Evolutionary conservation across 2,329 filamentous ascomycete genomes (phyloP).

Genomic region (Exophiala dermatitidis): DNA sequence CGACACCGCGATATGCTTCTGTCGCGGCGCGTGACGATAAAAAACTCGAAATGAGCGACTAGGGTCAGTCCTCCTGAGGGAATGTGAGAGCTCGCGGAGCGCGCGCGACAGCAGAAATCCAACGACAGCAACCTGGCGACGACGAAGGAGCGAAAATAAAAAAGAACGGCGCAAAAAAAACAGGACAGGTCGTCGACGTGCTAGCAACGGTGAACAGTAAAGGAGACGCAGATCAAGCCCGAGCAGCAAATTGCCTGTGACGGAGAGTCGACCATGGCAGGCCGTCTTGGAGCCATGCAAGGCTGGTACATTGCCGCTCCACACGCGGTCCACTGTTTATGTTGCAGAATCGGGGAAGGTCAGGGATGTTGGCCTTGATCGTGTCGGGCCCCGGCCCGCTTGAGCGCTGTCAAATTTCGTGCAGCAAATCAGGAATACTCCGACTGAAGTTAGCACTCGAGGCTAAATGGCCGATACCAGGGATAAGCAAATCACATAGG

Average conservation of each 20-base stretch:
- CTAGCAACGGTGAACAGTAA: background rate
- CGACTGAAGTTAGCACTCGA: conserved; percentile 15
- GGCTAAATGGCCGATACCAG: conserved; percentile 12
- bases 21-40: background rate
- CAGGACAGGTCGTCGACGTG: background rate
- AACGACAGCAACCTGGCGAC: conserved; percentile 19
- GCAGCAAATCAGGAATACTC: conserved; percentile 18
- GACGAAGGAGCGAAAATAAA: conserved; percentile 8
- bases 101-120: conserved; percentile 13
- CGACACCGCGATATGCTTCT: conserved; percentile 4
- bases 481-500: conserved; percentile 13
- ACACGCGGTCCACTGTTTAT: conserved; percentile 15
- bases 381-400: conserved; percentile 14
- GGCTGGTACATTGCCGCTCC: conserved; percentile 19
- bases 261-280: conserved; percentile 4
- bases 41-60: conserved; percentile 24
- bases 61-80: conserved; percentile 24
- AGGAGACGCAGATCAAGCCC: conserved; percentile 15
- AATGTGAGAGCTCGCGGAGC: conserved; percentile 26
- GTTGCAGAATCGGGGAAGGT: conserved; percentile 16
- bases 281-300: conserved; percentile 21
- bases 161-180: background rate
- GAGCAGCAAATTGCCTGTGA: conserved; percentile 19
- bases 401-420: conserved; percentile 16
- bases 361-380: conserved; percentile 16